A percentile compares a stretch with the other conserved stretches of the same genome.
phyloP scores from a whole-genome alignment of 1,284 basidiomycete genomes.

The Apiotrichum sp. region DNA sequence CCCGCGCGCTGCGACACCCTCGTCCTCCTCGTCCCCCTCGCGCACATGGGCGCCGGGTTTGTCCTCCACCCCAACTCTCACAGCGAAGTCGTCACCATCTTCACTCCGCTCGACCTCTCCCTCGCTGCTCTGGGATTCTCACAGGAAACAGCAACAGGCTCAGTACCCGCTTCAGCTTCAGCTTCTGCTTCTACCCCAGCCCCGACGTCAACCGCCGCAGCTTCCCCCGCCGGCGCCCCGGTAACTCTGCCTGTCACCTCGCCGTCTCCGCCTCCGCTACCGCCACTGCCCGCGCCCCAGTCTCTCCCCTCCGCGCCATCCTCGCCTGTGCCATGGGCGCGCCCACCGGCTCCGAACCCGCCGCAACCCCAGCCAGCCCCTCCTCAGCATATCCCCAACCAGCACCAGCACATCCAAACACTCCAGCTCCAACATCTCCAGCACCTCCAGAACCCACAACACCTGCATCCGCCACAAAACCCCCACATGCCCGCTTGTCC shows the following conservation, averaged over 20 bases:
- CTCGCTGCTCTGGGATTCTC: not conserved
- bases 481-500: no score
- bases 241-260: no score
- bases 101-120: not conserved
- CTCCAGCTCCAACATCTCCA: no score
- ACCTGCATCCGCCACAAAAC: no score
- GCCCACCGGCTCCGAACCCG: not conserved
- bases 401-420: no score
- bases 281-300: not conserved
- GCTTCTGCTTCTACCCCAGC: no score
- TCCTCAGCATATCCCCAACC: not conserved
- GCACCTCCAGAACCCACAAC: no score
- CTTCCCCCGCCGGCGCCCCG: not conserved
- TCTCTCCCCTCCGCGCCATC: not conserved
- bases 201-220: no score
- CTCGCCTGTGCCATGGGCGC: not conserved
- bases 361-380: not conserved
- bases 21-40: not conserved
- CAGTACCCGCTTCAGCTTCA: no score
- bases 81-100: not conserved
- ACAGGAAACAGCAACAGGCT: no score
- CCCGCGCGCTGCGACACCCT: not conserved
- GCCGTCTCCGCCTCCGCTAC: not conserved
- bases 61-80: not conserved
- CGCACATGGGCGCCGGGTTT: not conserved